Base-by-base conservation (phyloP, 2,329 filamentous ascomycete genomes). In the Cylindrodendrum hubeiense region DNA sequence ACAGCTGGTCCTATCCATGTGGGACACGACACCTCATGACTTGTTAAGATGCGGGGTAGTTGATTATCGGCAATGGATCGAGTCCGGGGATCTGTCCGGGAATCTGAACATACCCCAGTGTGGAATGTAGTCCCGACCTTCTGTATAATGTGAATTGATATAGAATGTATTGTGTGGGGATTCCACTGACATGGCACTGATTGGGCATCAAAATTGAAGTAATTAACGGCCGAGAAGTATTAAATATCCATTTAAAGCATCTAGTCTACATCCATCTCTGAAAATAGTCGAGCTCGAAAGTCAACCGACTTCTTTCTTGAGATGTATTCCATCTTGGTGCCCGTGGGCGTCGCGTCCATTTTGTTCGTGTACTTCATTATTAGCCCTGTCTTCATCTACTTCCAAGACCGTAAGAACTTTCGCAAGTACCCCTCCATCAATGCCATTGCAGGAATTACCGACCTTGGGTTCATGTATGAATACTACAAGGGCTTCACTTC, bases 361-460 rank as follows among this genome's bases (percentile, higher is more conserved):
- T 5, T 67, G 1, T 30, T 71, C 22, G 10, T 12, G 4, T 72
- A 68, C n/a, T 68, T 72, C 34, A 24, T 72, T 6, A 10, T 72
- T 26, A 60, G 52, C 4, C 71, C 65, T 1, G 19, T 69, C 22
- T 33, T 66, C 1, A 49, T 41, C 10, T 73, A 73, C 22, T 58
- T 70, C 12, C 41, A 13, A 13, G 71, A 83, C 91, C 56, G 70
- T 13, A 80, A 74, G 3, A 76, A 77, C 3, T 67, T 75, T 4
- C 53, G 72, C 1, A 60, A 66, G 2, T 75, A 71, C 28, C 71
- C 70, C n/a, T 61, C 47, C 57, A 66, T 73, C n/a, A 68, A 72
- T n/a, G 49, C 66, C 2, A 22, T 75, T 9, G 64, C 66, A 1
- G 71, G 71, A 21, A 59, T 73, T 19, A 67, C 67, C 9, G 69